These are phyloP conservation scores for Serendipita vermifera DNA, from an alignment of 768 basidiomycete genomes.

Conservation along the genomic window DNA sequence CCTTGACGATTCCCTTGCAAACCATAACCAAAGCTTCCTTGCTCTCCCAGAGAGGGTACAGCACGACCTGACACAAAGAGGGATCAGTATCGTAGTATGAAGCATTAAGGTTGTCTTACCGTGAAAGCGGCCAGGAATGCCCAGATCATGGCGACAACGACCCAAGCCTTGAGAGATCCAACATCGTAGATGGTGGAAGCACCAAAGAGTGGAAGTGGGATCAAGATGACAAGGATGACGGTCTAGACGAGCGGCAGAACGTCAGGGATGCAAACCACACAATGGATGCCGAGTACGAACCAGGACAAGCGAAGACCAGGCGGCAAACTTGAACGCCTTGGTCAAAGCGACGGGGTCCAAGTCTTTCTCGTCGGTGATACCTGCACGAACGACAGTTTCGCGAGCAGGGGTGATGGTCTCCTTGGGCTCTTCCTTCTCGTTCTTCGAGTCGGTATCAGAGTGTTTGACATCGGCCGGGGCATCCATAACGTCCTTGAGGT, in stretches of 20 bases:
- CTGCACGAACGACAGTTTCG: conserved; percentile 13
- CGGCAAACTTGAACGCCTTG: conserved; percentile 71
- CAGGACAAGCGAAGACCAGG: conserved; percentile 54
- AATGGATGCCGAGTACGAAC: conserved; percentile 25
- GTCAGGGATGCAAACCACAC: background rate
- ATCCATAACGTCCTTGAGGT: conserved; percentile 13
- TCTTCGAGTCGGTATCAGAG: conserved; percentile 13
- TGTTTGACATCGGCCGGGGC: conserved; percentile 26
- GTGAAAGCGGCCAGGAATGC: conserved; percentile 59
- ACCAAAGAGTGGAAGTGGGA: conserved; percentile 82
- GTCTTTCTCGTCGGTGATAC: conserved; percentile 32
- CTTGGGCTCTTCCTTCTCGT: conserved; percentile 28
- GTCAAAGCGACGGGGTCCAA: conserved; percentile 51
- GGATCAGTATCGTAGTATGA: no score
- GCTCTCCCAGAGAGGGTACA: conserved; percentile 83
- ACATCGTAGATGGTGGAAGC: conserved; percentile 57
- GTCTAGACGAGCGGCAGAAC: conserved; percentile 1
- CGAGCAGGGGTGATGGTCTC: conserved; percentile 22
- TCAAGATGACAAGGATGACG: conserved; percentile 47
- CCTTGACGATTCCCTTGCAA: conserved; percentile 49
- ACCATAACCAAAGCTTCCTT: conserved; percentile 51
- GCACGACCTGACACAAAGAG: no score
- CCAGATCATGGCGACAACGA: conserved; percentile 73
- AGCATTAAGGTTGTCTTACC: no score
- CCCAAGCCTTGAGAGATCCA: conserved; percentile 62